Evolutionary conservation across 2,329 filamentous ascomycete genomes (phyloP).

Genomic region (Setomelanomma holmii): DNA sequence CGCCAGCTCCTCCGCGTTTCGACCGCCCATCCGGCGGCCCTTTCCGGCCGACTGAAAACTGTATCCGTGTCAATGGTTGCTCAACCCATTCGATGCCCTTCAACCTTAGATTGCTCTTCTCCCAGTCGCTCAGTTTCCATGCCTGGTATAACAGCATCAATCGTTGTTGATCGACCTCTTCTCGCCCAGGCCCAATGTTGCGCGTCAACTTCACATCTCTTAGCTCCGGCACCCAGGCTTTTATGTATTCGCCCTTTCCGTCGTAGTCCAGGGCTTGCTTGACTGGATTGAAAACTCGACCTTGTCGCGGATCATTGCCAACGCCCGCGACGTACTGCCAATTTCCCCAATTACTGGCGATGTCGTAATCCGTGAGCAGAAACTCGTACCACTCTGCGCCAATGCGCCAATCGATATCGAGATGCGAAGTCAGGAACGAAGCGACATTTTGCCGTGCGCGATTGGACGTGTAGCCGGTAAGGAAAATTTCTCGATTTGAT

Average conservation of each 20-base stretch:
- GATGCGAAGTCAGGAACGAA: constrained; percentile 74
- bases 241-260: constrained; percentile 70
- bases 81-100: constrained; percentile 69
- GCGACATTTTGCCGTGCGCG: constrained; percentile 79
- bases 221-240: constrained; percentile 76
- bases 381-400: constrained; percentile 86
- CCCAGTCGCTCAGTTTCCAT: constrained; percentile 68
- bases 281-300: constrained; percentile 80
- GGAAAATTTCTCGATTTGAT: constrained; percentile 73
- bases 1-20: constrained; percentile 18
- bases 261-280: constrained; percentile 84
- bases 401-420: constrained; percentile 79
- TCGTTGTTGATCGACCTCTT: constrained; percentile 46
- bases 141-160: constrained; percentile 71
- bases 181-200: constrained; percentile 24
- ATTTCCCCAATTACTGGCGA: constrained; percentile 79
- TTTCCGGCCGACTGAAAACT: constrained; percentile 46
- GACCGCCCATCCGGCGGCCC: constrained; percentile 14
- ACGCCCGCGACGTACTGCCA: constrained; percentile 85
- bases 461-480: constrained; percentile 81
- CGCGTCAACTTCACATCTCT: constrained; percentile 54
- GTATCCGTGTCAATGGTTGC: constrained; percentile 57
- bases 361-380: constrained; percentile 77
- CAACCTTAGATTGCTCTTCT: constrained; percentile 65
- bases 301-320: constrained; percentile 77